Percentiles rank a stretch among this genome's conserved stretches.
These are phyloP conservation scores for Raddia guianensis DNA, from an alignment of 176 grass and related monocot genomes.

Conservation along the genomic window DNA sequence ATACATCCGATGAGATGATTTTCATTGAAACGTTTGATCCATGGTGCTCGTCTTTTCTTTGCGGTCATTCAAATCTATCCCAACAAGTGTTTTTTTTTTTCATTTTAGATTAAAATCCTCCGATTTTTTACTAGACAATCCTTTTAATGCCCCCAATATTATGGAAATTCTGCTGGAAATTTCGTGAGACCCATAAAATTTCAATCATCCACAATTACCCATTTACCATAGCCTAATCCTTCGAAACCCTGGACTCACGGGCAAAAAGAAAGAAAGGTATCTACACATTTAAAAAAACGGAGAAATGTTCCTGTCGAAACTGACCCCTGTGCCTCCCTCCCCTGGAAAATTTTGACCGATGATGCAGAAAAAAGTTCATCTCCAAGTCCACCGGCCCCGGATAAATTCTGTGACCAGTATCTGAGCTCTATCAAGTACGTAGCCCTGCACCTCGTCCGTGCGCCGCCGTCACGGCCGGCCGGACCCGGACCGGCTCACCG, in stretches of 20 bases:
- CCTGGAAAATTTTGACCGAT: too few relatives aligned
- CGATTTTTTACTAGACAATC: too few relatives aligned
- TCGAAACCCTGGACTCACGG: not conserved
- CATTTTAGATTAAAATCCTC: too few relatives aligned
- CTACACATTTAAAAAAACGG: not conserved
- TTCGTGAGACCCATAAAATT: too few relatives aligned
- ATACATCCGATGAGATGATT: too few relatives aligned
- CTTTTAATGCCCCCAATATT: too few relatives aligned
- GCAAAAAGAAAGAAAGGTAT: not conserved
- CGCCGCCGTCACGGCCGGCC: not conserved
- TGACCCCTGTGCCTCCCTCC: not conserved
- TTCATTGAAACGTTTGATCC: too few relatives aligned
- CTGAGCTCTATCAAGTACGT: not conserved
- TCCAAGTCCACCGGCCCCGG: conserved; percentile 19
- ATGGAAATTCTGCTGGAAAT: too few relatives aligned
- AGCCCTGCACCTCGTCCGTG: not conserved
- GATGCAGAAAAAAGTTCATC: not conserved
- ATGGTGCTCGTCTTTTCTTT: too few relatives aligned
- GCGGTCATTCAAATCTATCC: too few relatives aligned
- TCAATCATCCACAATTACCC: too few relatives aligned
- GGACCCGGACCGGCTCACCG: not conserved
- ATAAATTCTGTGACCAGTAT: not conserved
- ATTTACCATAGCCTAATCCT: not conserved
- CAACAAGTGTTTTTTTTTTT: too few relatives aligned
- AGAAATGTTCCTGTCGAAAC: not conserved